Evolutionary conservation across 1,284 basidiomycete species (phyloP).

Genomic region (Sanghuangporus baumii): DNA sequence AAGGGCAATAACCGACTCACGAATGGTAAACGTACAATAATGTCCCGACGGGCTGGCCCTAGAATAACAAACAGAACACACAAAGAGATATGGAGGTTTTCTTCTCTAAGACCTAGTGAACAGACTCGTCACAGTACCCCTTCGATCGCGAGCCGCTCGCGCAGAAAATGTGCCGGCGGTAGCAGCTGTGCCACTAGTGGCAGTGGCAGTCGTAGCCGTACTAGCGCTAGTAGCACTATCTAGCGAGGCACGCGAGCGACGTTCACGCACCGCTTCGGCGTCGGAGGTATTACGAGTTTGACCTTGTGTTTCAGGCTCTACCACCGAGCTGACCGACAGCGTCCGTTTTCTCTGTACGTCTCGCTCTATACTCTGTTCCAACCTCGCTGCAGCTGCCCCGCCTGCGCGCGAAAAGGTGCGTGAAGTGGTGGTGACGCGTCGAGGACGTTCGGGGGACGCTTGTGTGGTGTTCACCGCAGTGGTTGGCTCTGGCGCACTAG

Average conservation of each 20-base stretch:
- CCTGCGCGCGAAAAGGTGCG: constrained; percentile 62
- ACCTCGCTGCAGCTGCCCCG: constrained; percentile 46
- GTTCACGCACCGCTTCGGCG: background rate
- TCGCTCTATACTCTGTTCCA: constrained; percentile 46
- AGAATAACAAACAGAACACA: background rate
- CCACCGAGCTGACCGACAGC: constrained; percentile 27
- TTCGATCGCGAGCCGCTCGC: constrained; percentile 8
- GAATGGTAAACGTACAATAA: background rate
- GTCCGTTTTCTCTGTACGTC: constrained; percentile 34
- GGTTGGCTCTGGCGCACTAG: constrained; percentile 52
- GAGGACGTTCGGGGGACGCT: constrained; percentile 29
- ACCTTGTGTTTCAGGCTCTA: background rate
- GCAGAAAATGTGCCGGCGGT: background rate
- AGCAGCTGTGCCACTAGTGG: background rate
- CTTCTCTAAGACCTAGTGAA: constrained; percentile 11
- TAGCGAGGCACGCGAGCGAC: constrained; percentile 5
- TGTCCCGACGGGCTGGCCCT: background rate
- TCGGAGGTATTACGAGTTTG: background rate
- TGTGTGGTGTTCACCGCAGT: constrained; percentile 63
- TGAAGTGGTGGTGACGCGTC: constrained; percentile 35
- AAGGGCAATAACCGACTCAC: background rate
- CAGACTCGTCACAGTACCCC: constrained; percentile 16
- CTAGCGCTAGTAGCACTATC: constrained; percentile 1
- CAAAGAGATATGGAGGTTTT: background rate
- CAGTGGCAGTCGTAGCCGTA: background rate